phyloP scores from a whole-genome alignment of 768 basidiomycete genomes.

The Tylopilus cervinicoccineus region DNA sequence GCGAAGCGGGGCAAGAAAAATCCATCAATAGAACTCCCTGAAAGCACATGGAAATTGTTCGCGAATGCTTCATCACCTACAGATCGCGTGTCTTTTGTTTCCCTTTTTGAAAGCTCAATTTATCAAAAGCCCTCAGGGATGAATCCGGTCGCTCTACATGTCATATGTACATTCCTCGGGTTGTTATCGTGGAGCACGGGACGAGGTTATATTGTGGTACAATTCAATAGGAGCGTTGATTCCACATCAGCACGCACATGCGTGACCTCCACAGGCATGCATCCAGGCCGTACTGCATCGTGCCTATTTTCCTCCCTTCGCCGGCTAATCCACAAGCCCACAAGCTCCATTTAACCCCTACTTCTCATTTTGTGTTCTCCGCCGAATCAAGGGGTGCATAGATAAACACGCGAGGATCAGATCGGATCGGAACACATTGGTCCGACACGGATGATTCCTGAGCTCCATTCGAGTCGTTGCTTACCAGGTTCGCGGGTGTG shows the following conservation, averaged over 20 bases:
- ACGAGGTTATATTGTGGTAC: background rate
- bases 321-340: conserved; percentile 15
- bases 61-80: background rate
- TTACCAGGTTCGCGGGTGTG: conserved; percentile 2
- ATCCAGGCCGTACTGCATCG: background rate
- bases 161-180: background rate
- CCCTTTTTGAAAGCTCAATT: background rate
- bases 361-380: conserved; percentile 14
- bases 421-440: conserved; percentile 32
- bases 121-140: background rate
- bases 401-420: conserved; percentile 49
- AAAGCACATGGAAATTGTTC: background rate
- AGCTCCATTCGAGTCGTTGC: background rate
- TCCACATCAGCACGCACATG: conserved; percentile 2
- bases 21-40: background rate
- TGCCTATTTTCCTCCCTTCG: conserved; percentile 36
- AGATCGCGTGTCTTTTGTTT: background rate
- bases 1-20: background rate
- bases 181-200: background rate
- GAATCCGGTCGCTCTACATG: background rate
- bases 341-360: conserved; percentile 18
- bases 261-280: conserved; percentile 2
- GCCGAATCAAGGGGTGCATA: conserved; percentile 63
- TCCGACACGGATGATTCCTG: background rate
- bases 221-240: background rate